Conservation (phyloP, 345 rosid genomes). For the Populus deltoides region DNA sequence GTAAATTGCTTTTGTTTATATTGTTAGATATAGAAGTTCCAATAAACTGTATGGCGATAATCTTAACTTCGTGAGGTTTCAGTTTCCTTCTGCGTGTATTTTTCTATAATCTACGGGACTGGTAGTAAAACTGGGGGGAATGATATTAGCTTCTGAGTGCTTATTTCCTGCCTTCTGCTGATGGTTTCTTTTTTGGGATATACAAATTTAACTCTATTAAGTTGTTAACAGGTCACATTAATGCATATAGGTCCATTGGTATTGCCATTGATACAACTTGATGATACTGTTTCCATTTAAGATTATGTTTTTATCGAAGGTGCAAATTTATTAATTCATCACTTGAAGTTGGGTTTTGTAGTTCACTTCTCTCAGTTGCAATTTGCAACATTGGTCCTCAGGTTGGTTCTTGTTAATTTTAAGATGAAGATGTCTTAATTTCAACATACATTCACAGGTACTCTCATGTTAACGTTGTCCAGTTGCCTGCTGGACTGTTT, state of each 20-base stretch:
- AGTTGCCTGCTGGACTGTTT: constrained; percentile 77
- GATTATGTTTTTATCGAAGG: constrained; percentile 63
- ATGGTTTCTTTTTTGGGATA: constrained; percentile 26
- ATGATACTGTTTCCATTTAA: constrained; percentile 67
- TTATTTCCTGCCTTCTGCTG: constrained; percentile 4
- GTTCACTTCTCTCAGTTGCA: constrained; percentile 10
- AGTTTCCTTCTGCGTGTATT: not conserved
- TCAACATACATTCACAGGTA: constrained; percentile 32
- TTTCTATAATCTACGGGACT: not conserved
- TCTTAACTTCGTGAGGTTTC: not conserved
- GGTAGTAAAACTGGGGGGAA: constrained; percentile 8
- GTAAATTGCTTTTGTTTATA: not conserved
- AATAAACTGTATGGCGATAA: not conserved
- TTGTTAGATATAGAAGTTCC: not conserved
- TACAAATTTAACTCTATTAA: constrained; percentile 36
- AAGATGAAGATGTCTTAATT: constrained; percentile 35
- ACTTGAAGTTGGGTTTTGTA: constrained; percentile 26
- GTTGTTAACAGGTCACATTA: constrained; percentile 64
- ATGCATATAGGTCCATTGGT: constrained; percentile 68
- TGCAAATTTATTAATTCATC: constrained; percentile 36
- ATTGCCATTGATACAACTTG: constrained; percentile 67
- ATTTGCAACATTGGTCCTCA: constrained; percentile 22
- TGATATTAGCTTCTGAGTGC: constrained; percentile 20
- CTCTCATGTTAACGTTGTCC: constrained; percentile 53
- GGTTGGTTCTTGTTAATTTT: constrained; percentile 45